phyloP scores from a whole-genome alignment of 148 eudicot genomes.

The Vaccinium corymbosum region DNA sequence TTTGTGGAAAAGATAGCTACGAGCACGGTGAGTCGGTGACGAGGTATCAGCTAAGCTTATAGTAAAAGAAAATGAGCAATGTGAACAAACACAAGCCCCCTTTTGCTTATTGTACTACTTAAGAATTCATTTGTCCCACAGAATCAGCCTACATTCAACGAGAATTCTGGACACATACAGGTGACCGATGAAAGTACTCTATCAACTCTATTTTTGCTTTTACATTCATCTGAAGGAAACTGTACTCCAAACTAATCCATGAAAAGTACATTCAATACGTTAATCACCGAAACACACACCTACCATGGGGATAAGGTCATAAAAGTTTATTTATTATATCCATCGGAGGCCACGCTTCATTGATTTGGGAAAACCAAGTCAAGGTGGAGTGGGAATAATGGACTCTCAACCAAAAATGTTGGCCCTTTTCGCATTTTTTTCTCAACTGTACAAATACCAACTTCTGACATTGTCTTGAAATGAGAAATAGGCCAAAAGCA shows the following conservation, averaged over 20 bases:
- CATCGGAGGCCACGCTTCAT: neutral
- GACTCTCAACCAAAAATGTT: neutral
- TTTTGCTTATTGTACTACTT: neutral
- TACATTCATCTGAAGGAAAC: neutral
- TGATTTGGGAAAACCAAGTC: neutral
- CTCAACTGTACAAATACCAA: conserved; percentile 9
- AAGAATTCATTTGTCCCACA: neutral
- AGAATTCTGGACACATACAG: neutral
- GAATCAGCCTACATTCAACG: neutral
- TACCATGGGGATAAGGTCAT: neutral
- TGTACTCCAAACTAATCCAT: neutral
- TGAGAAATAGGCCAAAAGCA: neutral
- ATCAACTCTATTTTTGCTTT: neutral
- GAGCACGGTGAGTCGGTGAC: too few species aligned
- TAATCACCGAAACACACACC: neutral
- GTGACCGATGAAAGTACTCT: neutral
- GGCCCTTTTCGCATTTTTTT: neutral
- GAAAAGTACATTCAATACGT: neutral
- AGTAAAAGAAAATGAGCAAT: neutral
- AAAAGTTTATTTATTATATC: neutral
- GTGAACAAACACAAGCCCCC: neutral
- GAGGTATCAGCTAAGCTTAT: too few species aligned
- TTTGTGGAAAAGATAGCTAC: too few species aligned
- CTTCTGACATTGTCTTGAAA: neutral
- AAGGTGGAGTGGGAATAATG: neutral